Evolutionary conservation across 2,329 filamentous ascomycete species (phyloP).

Genomic region (Cercospora nicotianae): DNA sequence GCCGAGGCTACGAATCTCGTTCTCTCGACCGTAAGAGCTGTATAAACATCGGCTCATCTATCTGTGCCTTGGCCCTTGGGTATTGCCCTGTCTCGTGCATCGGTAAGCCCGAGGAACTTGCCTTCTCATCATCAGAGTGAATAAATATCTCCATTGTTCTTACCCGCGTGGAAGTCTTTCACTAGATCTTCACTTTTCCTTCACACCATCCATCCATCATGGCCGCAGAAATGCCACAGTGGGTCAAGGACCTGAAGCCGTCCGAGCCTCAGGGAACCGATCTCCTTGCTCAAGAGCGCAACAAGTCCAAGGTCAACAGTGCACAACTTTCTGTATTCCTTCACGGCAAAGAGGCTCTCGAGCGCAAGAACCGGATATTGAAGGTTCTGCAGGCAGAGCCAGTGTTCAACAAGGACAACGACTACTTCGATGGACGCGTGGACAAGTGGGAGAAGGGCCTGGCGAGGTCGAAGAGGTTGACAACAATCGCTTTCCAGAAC

Average conservation of each 20-base stretch:
- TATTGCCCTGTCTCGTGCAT: slow-evolving; percentile 10
- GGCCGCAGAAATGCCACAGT: slow-evolving; percentile 53
- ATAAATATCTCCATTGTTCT: slow-evolving; percentile 11
- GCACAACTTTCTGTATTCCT: slow-evolving; percentile 67
- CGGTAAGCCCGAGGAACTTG: slow-evolving; percentile 12
- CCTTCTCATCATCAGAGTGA: slow-evolving; percentile 13
- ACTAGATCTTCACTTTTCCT: not conserved
- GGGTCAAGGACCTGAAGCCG: slow-evolving; percentile 67
- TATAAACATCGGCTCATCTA: slow-evolving; percentile 16
- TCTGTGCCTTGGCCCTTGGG: slow-evolving; percentile 4
- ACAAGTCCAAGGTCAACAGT: slow-evolving; percentile 65
- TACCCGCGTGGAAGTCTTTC: not conserved
- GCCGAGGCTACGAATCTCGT: not conserved
- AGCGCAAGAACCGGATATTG: slow-evolving; percentile 61
- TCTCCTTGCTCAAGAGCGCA: slow-evolving; percentile 67
- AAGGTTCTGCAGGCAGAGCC: slow-evolving; percentile 65
- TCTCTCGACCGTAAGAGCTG: not conserved
- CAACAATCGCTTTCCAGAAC: slow-evolving; percentile 65
- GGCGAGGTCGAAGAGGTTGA: slow-evolving; percentile 68
- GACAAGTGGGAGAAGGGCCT: slow-evolving; percentile 70
- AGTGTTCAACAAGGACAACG: slow-evolving; percentile 75
- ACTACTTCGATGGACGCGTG: slow-evolving; percentile 70
- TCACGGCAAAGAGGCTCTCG: slow-evolving; percentile 65
- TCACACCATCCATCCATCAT: slow-evolving; percentile 15
- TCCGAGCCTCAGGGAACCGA: slow-evolving; percentile 68